These are phyloP conservation scores for Cryphonectria naterciae DNA, from an alignment of 2,329 filamentous ascomycete species.

Conservation along the genomic window DNA sequence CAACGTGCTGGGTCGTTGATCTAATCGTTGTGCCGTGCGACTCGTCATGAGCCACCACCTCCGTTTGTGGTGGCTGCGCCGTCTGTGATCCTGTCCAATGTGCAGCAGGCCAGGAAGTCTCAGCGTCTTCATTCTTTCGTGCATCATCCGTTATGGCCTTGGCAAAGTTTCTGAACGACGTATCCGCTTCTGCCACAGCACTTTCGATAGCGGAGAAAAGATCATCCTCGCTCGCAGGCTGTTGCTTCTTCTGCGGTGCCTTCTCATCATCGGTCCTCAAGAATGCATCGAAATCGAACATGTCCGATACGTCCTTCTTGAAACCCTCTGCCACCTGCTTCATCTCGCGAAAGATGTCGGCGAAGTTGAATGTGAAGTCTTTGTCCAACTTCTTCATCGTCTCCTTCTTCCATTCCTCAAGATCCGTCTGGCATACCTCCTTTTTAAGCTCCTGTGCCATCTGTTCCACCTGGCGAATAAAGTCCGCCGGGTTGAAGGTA, in stretches of 20 bases:
- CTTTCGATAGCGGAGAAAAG: slow-evolving; percentile 46
- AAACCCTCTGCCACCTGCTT: slow-evolving; percentile 1
- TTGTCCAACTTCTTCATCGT: neutral
- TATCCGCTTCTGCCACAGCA: slow-evolving; percentile 42
- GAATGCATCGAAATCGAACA: neutral
- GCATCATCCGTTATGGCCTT: slow-evolving; percentile 36
- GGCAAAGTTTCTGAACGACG: slow-evolving; percentile 47
- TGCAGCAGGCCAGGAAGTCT: slow-evolving; percentile 9
- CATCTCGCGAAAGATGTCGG: neutral
- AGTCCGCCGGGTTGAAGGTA: slow-evolving; percentile 6
- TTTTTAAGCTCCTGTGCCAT: neutral
- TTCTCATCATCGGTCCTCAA: neutral
- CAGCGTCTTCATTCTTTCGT: neutral
- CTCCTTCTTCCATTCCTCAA: slow-evolving; percentile 1
- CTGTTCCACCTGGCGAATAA: slow-evolving; percentile 3
- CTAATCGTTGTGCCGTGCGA: slow-evolving; percentile 39
- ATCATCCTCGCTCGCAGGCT: slow-evolving; percentile 46
- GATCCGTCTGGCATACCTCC: neutral
- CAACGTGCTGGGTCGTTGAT: slow-evolving; percentile 47
- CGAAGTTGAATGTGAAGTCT: slow-evolving; percentile 1
- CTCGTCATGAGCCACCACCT: slow-evolving; percentile 29
- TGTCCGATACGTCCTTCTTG: neutral
- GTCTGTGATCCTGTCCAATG: slow-evolving; percentile 10
- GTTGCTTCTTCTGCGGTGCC: slow-evolving; percentile 12
- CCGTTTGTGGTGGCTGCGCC: slow-evolving; percentile 17